Percentiles rank a stretch among this genome's conserved stretches.
These are phyloP conservation scores for Myxozyma kluyveri DNA, from an alignment of 805 yeast genomes.

Conservation along the genomic window DNA sequence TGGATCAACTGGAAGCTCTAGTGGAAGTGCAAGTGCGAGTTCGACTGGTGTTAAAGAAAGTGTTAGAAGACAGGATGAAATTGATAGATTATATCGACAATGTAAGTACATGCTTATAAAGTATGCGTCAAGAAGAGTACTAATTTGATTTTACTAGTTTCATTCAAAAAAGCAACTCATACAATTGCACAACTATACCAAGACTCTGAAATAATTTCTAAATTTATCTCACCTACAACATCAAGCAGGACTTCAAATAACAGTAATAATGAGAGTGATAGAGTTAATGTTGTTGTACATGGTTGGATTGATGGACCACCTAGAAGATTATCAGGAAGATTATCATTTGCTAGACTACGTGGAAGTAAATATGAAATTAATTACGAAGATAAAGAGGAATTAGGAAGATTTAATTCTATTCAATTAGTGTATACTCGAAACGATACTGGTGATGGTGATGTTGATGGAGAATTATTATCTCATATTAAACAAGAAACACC, in stretches of 20 bases:
- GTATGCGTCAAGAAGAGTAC: no score
- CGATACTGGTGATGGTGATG: neutral
- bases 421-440: slow-evolving; percentile 16
- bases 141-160: no score
- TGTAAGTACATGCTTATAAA: no score
- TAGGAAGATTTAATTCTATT: slow-evolving; percentile 6
- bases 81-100: no score
- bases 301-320: slow-evolving; percentile 88
- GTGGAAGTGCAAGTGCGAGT: no score
- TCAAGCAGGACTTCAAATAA: no score
- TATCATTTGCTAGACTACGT: slow-evolving; percentile 71
- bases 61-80: no score
- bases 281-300: slow-evolving; percentile 47
- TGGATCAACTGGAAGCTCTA: no score
- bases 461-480: slow-evolving; percentile 2
- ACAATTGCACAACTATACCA: slow-evolving; percentile 17
- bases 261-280: no score
- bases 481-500: slow-evolving; percentile 23
- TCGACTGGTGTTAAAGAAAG: no score
- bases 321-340: slow-evolving; percentile 57
- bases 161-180: slow-evolving; percentile 27
- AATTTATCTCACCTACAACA: neutral
- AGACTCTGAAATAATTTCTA: slow-evolving; percentile 7
- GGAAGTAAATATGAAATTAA: slow-evolving; percentile 47
- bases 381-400: neutral